Base-by-base conservation (phyloP, 805 yeast genomes). In the Gaillardinia entomophila region DNA sequence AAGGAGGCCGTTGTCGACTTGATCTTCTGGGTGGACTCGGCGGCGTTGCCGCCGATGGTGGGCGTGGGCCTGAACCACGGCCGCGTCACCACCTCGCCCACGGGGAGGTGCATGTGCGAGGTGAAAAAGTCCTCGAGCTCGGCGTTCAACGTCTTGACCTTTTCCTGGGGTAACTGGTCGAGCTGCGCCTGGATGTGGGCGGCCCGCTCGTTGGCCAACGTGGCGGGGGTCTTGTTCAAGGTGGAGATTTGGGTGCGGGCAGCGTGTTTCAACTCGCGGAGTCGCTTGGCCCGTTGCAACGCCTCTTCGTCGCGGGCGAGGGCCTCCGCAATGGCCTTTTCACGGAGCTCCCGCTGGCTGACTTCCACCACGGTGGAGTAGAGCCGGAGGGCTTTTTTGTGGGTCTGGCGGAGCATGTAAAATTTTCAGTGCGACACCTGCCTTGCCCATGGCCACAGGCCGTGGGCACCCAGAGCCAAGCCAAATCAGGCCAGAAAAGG, bases 261-360 rank as follows among this genome's bases (percentile, higher is more conserved):
- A 24, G 45, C 36, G 13, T 43, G 38, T 35, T 51, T 57, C 35
- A 60, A 49, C 37, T 62, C 62, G 14, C 64, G 48, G 27, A 64
- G 42, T 14, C 55, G 51, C 36, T 60, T 60, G 25, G 60, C 57
- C 31, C 42, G 56, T 12, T 59, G 55, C 23, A 52, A 42, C n/a
- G 57, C 60, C 37, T 59, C 68, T 48, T 63, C 68, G 34, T 65
- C 71, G 35, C 53, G 49, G 6, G 69, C 68, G n/a, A 62, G 47
- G 1, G 70, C 68, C 37, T 62, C 68, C 2, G 68, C 66, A 28
- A 65, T 39, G n/a, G 64, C 66, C 35, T 45, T 51, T 37, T 65
- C 70, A 41, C 70, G 57, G 24, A 57, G 37, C 29, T 55, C 57
- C 35, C 49, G 55, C 35, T 55, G 62, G 25, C 22, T 19, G 8